Conservation (phyloP, 2,329 filamentous ascomycete species). For the Massarina eburnea region DNA sequence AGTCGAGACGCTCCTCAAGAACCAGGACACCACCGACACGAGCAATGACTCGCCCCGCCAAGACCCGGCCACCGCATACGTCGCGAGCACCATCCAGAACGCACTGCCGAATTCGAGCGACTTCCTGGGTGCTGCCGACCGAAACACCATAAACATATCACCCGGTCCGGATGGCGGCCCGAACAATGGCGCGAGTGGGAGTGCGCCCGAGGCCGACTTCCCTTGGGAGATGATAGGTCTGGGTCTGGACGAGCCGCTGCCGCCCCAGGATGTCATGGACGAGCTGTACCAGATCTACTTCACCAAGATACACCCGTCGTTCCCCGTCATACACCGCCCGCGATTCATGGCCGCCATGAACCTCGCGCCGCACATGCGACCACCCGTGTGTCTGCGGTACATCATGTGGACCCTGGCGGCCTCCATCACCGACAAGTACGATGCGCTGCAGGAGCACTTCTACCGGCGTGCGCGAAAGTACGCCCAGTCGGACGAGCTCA, state of each 20-base stretch:
- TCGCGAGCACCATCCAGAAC: constrained; percentile 33
- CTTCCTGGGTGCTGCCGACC: constrained; percentile 17
- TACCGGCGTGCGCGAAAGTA: constrained; percentile 91
- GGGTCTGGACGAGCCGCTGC: constrained; percentile 79
- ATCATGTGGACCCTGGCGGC: constrained; percentile 97
- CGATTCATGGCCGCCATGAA: constrained; percentile 89
- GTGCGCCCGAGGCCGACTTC: constrained; percentile 46
- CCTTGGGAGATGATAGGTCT: constrained; percentile 86
- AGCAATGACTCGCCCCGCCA: constrained; percentile 25
- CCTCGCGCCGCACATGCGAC: constrained; percentile 80
- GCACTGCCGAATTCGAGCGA: constrained; percentile 22
- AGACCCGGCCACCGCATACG: constrained; percentile 32
- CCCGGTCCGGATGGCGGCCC: constrained; percentile 19
- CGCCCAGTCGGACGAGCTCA: constrained; percentile 84
- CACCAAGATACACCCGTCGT: constrained; percentile 80
- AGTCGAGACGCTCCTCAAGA: constrained; percentile 88
- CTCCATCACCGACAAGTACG: constrained; percentile 79
- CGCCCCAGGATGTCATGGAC: constrained; percentile 77
- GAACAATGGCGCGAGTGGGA: constrained; percentile 15
- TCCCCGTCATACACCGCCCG: constrained; percentile 87
- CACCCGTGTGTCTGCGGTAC: constrained; percentile 86
- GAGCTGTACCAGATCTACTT: constrained; percentile 91
- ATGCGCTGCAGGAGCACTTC: constrained; percentile 79
- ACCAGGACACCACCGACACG: constrained; percentile 61
- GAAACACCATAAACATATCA: constrained; percentile 15